Base-by-base conservation (phyloP, 768 basidiomycete genomes). In the Termitomyces sp. region DNA sequence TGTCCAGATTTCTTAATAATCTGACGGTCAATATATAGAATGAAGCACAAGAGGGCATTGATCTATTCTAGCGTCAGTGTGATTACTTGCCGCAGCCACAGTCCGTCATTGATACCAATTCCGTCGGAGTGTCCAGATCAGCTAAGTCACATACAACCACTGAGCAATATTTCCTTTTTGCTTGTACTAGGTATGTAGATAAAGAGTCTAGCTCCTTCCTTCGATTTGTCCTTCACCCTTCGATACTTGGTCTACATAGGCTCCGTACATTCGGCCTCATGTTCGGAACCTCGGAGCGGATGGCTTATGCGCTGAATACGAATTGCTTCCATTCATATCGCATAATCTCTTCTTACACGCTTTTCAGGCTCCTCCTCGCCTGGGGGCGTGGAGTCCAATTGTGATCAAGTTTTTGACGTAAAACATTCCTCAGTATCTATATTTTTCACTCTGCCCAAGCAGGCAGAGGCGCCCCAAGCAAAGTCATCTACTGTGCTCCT, bases 301-400 rank as follows among this genome's bases (percentile, higher is more conserved):
- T 27, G 12, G 11, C 27, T 25, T 51, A 51, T 25, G 17, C n/a
- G 11, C 25, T 19, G 11, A 40, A 40, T 6, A 37, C n/a, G 37
- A 51, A 51, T 40, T 40, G 25, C 50, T 51, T 51, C 50, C 50
- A 51, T 51, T 51, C 37, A 51, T 51, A 37, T 51, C 40, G 50
- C 25, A 51, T 51, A n/a, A 37, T 37, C 17, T 50, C 34, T 50
- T 40, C 25, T 51, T 39, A 50, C 50, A 39, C n/a, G 49, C 37
- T 39, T 28, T 51, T 40, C 50, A 25, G 37, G 50, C 27, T 34
- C 49, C 35, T 50, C n/a, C 40, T 10, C 50, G 27, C 49, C 35
- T 51, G 50, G 50, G 23, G 40, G 39, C 35, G 37, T 51, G 37
- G 37, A 40, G 37, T 39, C n/a, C 11, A 37, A 10, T 35, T 11